Evolutionary conservation across 805 yeast genomes (phyloP).

Genomic region (Lipomyces kockii): DNA sequence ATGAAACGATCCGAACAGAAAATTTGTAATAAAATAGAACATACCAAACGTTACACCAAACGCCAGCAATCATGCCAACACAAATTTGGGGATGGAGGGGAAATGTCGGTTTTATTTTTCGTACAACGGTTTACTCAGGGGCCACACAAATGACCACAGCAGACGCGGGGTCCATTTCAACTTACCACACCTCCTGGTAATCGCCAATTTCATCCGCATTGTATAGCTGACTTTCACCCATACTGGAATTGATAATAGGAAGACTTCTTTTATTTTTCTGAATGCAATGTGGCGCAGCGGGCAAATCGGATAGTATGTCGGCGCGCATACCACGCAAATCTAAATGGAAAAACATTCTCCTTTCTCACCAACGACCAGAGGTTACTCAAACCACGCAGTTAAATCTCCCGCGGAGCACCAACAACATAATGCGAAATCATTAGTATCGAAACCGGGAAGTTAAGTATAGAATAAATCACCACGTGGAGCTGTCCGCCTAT

Average conservation of each 20-base stretch:
- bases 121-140: background rate
- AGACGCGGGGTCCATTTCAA: background rate
- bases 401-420: background rate
- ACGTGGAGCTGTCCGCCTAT: background rate
- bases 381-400: background rate
- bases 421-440: background rate
- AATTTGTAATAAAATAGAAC: background rate
- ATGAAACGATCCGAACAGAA: background rate
- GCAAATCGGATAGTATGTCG: background rate
- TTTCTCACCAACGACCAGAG: background rate
- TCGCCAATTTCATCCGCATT: background rate
- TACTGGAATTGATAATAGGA: background rate
- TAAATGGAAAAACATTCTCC: background rate
- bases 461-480: background rate
- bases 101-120: slow-evolving; percentile 2
- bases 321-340: background rate
- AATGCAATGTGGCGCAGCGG: background rate
- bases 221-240: background rate
- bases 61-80: background rate
- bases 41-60: background rate
- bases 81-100: background rate
- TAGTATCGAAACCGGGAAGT: background rate
- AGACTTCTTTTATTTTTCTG: background rate
- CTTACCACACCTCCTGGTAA: background rate
- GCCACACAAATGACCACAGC: background rate